phyloP scores from a whole-genome alignment of 208 protist species.

The Leishmania guyanensis region DNA sequence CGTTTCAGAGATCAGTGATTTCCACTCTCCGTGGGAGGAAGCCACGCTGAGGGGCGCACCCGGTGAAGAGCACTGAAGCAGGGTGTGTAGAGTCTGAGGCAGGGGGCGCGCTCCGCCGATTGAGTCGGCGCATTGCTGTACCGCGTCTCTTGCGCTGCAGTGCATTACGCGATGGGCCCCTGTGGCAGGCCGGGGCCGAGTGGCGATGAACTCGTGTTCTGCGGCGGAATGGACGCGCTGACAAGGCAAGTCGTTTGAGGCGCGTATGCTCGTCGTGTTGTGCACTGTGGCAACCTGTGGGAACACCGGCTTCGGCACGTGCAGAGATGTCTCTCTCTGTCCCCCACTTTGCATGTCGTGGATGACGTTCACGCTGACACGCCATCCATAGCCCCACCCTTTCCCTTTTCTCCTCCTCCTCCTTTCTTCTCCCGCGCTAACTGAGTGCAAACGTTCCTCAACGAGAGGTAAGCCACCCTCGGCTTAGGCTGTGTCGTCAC shows the following conservation, averaged over 20 bases:
- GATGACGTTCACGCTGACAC: neutral
- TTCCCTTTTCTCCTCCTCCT: neutral
- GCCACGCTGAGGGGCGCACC: no score
- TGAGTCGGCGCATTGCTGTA: neutral
- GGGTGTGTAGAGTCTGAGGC: neutral
- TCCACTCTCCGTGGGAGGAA: neutral
- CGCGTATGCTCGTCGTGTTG: neutral
- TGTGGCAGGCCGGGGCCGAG: neutral
- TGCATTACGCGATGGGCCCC: neutral
- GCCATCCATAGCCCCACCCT: neutral
- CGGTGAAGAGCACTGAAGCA: neutral
- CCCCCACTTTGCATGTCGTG: neutral
- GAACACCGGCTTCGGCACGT: neutral
- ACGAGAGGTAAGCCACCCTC: neutral
- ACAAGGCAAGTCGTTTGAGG: neutral
- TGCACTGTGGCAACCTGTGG: neutral
- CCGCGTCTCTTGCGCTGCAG: neutral
- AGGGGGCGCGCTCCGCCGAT: neutral
- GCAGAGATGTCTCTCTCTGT: neutral
- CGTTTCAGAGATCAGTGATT: neutral
- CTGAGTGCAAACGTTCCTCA: neutral
- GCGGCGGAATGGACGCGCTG: neutral
- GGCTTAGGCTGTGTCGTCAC: neutral
- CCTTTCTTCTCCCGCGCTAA: neutral
- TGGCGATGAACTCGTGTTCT: neutral